Evolutionary conservation across 805 yeast genomes (phyloP).

Genomic region (Metschnikowia cubensis): DNA sequence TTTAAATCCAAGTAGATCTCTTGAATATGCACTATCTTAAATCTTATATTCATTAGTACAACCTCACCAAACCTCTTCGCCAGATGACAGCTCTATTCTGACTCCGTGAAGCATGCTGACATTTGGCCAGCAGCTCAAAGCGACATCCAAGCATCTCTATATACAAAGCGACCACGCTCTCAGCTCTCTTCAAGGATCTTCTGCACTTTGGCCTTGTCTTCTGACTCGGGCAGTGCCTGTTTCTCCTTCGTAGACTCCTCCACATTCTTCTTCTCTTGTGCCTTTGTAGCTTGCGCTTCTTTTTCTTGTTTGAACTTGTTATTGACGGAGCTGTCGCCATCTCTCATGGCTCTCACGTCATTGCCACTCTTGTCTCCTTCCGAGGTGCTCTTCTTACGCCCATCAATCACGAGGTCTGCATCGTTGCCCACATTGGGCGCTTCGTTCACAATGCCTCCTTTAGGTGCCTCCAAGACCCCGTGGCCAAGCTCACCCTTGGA

Average conservation of each 20-base stretch:
- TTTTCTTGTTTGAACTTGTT: background rate
- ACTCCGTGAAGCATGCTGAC: background rate
- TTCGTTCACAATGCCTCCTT: conserved; percentile 45
- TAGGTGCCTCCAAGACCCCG: conserved; percentile 43
- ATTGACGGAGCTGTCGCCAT: background rate
- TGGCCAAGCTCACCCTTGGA: conserved; percentile 37
- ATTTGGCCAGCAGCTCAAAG: background rate
- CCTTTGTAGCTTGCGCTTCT: background rate
- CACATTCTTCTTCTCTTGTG: background rate
- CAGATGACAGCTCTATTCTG: background rate
- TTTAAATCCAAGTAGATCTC: background rate
- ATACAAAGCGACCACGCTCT: background rate
- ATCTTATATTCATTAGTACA: background rate
- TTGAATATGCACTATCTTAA: background rate
- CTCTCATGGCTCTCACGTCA: conserved; percentile 12
- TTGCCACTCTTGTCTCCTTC: conserved; percentile 4
- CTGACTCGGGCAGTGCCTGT: background rate
- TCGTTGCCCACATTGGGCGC: conserved; percentile 41
- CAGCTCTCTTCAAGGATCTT: conserved; percentile 10
- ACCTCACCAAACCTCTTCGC: background rate
- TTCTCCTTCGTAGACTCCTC: background rate
- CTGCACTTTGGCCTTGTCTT: conserved; percentile 6
- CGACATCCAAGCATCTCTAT: background rate
- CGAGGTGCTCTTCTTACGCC: conserved; percentile 9
- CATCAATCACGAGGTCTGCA: conserved; percentile 24